Base-by-base conservation (phyloP, 2,329 filamentous ascomycete species). In the Sporothrix mexicana region DNA sequence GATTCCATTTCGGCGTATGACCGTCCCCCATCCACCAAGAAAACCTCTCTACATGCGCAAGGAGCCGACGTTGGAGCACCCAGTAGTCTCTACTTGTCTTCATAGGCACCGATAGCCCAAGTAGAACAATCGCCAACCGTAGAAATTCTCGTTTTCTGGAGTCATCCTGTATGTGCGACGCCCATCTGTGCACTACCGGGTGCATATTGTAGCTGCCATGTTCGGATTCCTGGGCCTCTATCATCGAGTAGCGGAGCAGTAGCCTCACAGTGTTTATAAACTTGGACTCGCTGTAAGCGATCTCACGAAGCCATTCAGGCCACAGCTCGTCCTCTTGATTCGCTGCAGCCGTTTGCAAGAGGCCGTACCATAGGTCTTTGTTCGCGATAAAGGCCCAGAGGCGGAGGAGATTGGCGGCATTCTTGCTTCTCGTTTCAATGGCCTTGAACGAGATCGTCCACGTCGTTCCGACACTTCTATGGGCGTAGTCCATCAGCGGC, bases 301-400 rank as follows among this genome's bases (percentile, higher is more conserved):
- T 57, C 8, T 57, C 53, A 12, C 6, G 53, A 23, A 57, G 2
- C 53, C 53, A 57, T 57, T 57, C 49, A 51, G 49, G 49, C 15
- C 9, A 43, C 10, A 43, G 1, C 41, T 57, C 25, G n/a, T n/a
- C n/a, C n/a, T n/a, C n/a, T 57, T 20, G 47, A 10, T n/a, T 1
- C 20, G 13, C 23, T 57, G 49, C 20, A 10, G 17, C 51, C 10
- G 30, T 7, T 36, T 36, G 30, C 3, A 70, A 17, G 51, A 70
- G 13, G 36, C 53, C 68, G 17, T 70, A 23, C 68, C 68, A 70
- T 3, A 70, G n/a, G 41, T 70, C 68, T 70, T 13, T 70, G 53
- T 70, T 61, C 2, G 30, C 51, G 53, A 70, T 13, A 59, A 70
- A 61, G 15, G 68, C 68, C 68, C 55, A 70, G 20, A 70, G 30